Evolutionary conservation across 306 rosid genomes (phyloP).

Genomic region (Arachis hypogaea): DNA sequence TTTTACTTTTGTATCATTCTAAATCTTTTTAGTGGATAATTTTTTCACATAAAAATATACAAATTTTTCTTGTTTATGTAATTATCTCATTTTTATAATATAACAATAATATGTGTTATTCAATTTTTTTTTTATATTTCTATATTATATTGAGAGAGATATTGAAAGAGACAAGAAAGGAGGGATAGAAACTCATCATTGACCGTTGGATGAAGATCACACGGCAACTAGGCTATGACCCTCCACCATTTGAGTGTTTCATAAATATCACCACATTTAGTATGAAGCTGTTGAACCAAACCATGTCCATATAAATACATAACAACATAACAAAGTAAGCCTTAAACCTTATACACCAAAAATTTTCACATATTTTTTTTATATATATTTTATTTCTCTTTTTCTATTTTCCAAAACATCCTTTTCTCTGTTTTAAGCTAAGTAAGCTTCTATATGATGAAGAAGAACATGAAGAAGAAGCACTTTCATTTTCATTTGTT

Average conservation of each 20-base stretch:
- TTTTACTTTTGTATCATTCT: too few relatives aligned
- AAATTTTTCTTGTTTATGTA: too few relatives aligned
- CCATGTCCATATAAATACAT: conserved; percentile 45
- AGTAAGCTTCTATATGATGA: neutral
- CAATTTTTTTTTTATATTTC: too few relatives aligned
- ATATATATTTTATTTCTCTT: neutral
- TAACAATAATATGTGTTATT: too few relatives aligned
- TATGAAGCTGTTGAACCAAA: conserved; percentile 36
- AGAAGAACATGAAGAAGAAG: conserved; percentile 59
- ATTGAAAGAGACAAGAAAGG: neutral
- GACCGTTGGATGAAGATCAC: conserved; percentile 45
- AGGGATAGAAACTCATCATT: conserved; percentile 21
- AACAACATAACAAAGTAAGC: neutral
- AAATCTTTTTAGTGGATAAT: too few relatives aligned
- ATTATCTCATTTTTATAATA: too few relatives aligned
- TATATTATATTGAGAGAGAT: too few relatives aligned
- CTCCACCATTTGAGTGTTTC: conserved; percentile 31
- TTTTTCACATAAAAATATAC: too few relatives aligned
- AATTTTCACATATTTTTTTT: neutral
- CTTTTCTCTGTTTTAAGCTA: neutral
- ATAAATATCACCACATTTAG: conserved; percentile 48
- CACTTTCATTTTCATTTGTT: conserved; percentile 49
- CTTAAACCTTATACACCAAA: conserved; percentile 25
- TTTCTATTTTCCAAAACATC: conserved; percentile 8
- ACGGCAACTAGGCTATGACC: conserved; percentile 35